Conservation (phyloP, 2,329 filamentous ascomycete genomes). For the Akanthomyces muscarius region DNA sequence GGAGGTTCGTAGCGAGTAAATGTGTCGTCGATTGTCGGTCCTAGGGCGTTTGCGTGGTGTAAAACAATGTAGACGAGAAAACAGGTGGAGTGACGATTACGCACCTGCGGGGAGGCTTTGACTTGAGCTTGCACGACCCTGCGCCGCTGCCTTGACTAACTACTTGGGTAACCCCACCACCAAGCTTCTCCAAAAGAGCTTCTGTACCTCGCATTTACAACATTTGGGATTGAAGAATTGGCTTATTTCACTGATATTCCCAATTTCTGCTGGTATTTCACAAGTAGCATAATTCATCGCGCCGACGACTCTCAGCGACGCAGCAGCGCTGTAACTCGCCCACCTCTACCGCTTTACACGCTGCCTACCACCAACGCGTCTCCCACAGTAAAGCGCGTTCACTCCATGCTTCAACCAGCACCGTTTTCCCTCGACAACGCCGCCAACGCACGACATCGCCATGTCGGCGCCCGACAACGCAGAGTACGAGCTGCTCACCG, state of each 20-base stretch:
- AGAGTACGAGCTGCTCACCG: constrained; percentile 73
- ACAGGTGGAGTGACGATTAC: constrained; percentile 5
- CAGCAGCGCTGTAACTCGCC: not conserved
- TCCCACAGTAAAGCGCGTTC: not conserved
- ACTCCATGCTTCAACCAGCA: not conserved
- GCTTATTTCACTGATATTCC: not conserved
- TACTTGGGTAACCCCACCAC: not conserved
- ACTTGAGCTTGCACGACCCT: not conserved
- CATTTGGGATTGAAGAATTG: not conserved
- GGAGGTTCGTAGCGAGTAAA: too few species aligned
- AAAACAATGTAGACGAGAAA: not conserved
- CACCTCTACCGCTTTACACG: not conserved
- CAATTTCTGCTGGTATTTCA: not conserved
- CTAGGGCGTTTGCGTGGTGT: not conserved
- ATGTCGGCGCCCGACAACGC: constrained; percentile 37
- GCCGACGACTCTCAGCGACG: not conserved
- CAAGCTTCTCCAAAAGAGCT: not conserved
- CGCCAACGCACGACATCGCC: constrained; percentile 8
- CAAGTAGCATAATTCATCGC: not conserved
- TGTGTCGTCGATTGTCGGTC: not conserved
- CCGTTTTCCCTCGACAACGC: not conserved
- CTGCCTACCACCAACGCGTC: not conserved
- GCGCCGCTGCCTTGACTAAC: too few species aligned
- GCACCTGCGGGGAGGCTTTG: constrained; percentile 9
- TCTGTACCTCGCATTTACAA: not conserved